These are phyloP conservation scores for Phaffia tasmanica DNA, from an alignment of 768 basidiomycete species.

Conservation along the genomic window DNA sequence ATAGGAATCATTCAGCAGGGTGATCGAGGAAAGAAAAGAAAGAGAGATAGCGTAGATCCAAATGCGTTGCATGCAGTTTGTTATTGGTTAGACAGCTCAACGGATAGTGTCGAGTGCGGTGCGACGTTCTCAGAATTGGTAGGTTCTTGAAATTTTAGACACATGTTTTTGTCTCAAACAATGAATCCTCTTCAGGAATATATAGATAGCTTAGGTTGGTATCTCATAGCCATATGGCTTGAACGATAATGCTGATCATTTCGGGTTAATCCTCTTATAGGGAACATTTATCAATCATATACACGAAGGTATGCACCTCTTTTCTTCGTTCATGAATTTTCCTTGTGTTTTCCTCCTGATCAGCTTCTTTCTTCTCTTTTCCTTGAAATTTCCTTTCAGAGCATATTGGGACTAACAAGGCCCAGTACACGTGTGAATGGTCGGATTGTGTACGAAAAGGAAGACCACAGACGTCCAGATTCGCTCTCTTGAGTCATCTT, in stretches of 20 bases:
- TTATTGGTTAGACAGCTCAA: too few relatives aligned
- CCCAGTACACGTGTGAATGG: constrained; percentile 85
- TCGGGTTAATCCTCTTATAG: constrained; percentile 27
- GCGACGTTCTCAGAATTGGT: constrained; percentile 50
- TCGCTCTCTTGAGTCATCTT: constrained; percentile 80
- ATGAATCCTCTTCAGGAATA: too few relatives aligned
- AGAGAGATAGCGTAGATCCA: too few relatives aligned
- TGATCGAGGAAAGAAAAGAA: too few relatives aligned
- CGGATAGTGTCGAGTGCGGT: too few relatives aligned
- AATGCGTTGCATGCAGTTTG: too few relatives aligned
- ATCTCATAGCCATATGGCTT: too few relatives aligned
- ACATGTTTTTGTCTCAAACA: too few relatives aligned
- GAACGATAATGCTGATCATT: too few relatives aligned
- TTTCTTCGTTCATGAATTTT: background rate
- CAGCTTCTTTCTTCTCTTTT: constrained; percentile 15
- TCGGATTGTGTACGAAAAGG: constrained; percentile 65
- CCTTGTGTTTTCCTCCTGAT: background rate
- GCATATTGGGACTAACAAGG: constrained; percentile 69
- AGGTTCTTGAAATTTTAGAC: constrained; percentile 43
- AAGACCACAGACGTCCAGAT: constrained; percentile 73
- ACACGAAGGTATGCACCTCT: constrained; percentile 52
- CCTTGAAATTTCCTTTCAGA: constrained; percentile 41
- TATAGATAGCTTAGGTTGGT: too few relatives aligned
- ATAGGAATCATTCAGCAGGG: too few relatives aligned
- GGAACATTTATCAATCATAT: constrained; percentile 61